These are phyloP conservation scores for Calonectria henricotiae DNA, from an alignment of 2,329 filamentous ascomycete genomes.

Conservation along the genomic window DNA sequence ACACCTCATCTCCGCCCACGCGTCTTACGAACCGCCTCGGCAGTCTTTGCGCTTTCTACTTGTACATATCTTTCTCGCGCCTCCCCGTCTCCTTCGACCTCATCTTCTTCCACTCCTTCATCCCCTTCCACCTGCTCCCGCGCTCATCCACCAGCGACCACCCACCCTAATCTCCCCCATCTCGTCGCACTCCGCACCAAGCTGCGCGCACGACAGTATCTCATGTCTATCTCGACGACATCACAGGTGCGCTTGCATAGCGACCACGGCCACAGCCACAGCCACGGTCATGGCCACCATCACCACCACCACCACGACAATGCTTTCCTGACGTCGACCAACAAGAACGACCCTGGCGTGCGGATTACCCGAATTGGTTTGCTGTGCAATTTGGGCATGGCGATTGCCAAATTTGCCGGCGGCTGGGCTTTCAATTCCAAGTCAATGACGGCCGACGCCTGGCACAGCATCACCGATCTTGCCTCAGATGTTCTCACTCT, in stretches of 20 bases:
- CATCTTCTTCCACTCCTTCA: constrained; percentile 40
- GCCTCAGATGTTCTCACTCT: constrained; percentile 96
- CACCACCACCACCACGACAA: constrained; percentile 92
- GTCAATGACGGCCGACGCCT: constrained; percentile 92
- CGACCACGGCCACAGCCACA: constrained; percentile 51
- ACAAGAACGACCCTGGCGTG: constrained; percentile 80
- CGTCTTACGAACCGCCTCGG: constrained; percentile 46
- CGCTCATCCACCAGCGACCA: constrained; percentile 26
- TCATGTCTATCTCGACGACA: constrained; percentile 53
- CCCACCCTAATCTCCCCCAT: constrained; percentile 47
- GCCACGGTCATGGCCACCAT: constrained; percentile 43
- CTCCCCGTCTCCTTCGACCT: constrained; percentile 40
- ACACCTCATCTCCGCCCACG: constrained; percentile 47
- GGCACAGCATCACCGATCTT: constrained; percentile 95
- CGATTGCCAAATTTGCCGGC: constrained; percentile 90
- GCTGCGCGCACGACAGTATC: constrained; percentile 42
- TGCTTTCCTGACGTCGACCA: constrained; percentile 92
- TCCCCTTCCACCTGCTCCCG: constrained; percentile 19
- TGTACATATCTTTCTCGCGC: constrained; percentile 49
- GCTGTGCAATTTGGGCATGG: constrained; percentile 94
- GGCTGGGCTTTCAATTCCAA: constrained; percentile 97
- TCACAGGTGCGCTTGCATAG: constrained; percentile 56
- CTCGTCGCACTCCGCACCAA: constrained; percentile 47
- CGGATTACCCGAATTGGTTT: constrained; percentile 73
- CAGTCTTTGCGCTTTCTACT: constrained; percentile 50